These are phyloP conservation scores for sorghum (Sorghum bicolor) DNA, from an alignment of 176 grass and related monocot genomes.

Conservation along the genomic window DNA sequence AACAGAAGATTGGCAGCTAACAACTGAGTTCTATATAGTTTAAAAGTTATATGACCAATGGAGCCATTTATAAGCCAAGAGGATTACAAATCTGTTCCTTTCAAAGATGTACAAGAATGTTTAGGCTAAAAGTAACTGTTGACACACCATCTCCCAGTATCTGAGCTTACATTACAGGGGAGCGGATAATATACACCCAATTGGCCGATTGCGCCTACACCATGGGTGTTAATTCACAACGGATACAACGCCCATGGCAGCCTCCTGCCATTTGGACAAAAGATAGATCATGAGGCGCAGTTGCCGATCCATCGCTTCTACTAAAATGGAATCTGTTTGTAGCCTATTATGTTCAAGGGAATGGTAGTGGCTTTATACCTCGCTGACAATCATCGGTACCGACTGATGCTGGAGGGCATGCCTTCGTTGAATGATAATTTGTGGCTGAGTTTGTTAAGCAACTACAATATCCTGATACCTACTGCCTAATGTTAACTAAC, in stretches of 20 bases:
- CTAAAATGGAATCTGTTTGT: constrained; percentile 45
- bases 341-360: constrained; percentile 40
- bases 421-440: constrained; percentile 34
- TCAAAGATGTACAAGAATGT: constrained; percentile 50
- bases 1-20: not conserved
- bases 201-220: constrained; percentile 44
- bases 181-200: constrained; percentile 49
- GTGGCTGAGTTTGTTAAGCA: constrained; percentile 45
- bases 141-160: constrained; percentile 16
- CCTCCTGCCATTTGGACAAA: constrained; percentile 48
- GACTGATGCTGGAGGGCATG: constrained; percentile 37
- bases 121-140: constrained; percentile 26
- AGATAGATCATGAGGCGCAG: constrained; percentile 21
- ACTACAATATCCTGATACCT: constrained; percentile 38
- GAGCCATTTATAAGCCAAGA: constrained; percentile 25
- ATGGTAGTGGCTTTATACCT: constrained; percentile 45
- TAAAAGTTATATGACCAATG: constrained; percentile 23
- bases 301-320: constrained; percentile 36
- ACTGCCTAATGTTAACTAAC: constrained; percentile 44
- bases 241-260: constrained; percentile 46
- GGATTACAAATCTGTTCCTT: constrained; percentile 46
- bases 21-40: not conserved
- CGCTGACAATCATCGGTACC: constrained; percentile 26
- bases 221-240: constrained; percentile 38
- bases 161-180: constrained; percentile 57